These are phyloP conservation scores for Fusarium sp. DNA, from an alignment of 2,329 filamentous ascomycete species.

Conservation along the genomic window DNA sequence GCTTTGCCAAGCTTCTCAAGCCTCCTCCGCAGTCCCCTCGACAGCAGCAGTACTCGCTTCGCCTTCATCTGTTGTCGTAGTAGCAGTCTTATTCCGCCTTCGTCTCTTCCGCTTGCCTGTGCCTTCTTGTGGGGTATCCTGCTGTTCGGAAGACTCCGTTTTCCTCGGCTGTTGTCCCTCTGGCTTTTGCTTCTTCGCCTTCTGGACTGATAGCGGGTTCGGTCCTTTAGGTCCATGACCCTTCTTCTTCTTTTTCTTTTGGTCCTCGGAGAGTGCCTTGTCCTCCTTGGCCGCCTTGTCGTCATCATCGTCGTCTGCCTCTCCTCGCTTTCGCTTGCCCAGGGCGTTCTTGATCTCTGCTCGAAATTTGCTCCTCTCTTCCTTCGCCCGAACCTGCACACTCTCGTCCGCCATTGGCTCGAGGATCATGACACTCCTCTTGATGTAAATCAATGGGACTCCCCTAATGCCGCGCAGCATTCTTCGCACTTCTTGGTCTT, in stretches of 20 bases:
- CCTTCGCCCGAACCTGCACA: constrained; percentile 69
- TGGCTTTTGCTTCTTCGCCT: constrained; percentile 66
- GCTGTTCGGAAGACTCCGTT: constrained; percentile 48
- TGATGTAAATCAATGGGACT: constrained; percentile 82
- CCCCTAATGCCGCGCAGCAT: constrained; percentile 74
- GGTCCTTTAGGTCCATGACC: constrained; percentile 72
- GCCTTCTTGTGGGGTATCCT: constrained; percentile 39
- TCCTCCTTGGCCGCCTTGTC: constrained; percentile 34
- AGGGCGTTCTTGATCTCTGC: constrained; percentile 69
- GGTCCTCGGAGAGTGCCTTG: constrained; percentile 15
- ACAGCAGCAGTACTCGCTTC: constrained; percentile 19
- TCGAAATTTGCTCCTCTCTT: constrained; percentile 80
- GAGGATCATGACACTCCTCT: constrained; percentile 76
- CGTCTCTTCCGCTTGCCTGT: constrained; percentile 49
- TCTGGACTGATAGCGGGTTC: constrained; percentile 78
- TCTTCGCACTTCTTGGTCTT: constrained; percentile 72
- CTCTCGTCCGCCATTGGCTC: constrained; percentile 79
- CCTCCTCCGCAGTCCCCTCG: constrained; percentile 30
- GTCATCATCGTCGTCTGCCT: constrained; percentile 52
- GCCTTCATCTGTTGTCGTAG: constrained; percentile 26
- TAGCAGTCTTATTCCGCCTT: constrained; percentile 46
- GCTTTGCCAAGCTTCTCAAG: constrained; percentile 25
- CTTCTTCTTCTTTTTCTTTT: constrained; percentile 65
- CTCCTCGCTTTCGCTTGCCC: constrained; percentile 64
- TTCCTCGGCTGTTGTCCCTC: constrained; percentile 47